Conservation (phyloP, 129 eudicot species). For the Dittrichia graveolens region DNA sequence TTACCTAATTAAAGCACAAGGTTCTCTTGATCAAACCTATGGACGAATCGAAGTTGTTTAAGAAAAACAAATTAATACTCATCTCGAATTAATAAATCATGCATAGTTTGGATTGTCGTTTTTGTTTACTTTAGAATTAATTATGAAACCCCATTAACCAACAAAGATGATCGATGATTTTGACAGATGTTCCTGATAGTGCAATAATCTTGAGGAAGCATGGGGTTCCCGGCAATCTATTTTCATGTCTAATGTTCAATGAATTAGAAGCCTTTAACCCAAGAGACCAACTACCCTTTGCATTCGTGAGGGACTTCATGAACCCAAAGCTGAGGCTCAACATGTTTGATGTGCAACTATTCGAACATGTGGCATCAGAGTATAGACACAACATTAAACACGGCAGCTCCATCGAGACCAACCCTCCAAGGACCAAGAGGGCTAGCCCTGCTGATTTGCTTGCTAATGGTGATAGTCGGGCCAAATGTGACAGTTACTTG, state of each 20-base stretch:
- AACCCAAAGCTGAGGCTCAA: slow-evolving; percentile 64
- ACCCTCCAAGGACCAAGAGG: slow-evolving; percentile 39
- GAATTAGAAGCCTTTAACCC: slow-evolving; percentile 92
- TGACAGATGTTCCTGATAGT: slow-evolving; percentile 91
- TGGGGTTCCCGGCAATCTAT: slow-evolving; percentile 58
- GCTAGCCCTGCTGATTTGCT: slow-evolving; percentile 47
- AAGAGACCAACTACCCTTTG: slow-evolving; percentile 90
- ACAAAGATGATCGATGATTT: too few relatives aligned
- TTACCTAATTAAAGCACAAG: too few relatives aligned
- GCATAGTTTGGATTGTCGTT: too few relatives aligned
- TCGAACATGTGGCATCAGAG: slow-evolving; percentile 81
- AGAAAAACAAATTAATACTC: too few relatives aligned
- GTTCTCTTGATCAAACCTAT: too few relatives aligned
- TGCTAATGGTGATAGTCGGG: slow-evolving; percentile 37
- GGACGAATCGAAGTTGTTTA: too few relatives aligned
- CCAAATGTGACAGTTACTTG: slow-evolving; percentile 66
- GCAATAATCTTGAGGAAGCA: slow-evolving; percentile 85
- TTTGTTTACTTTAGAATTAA: too few relatives aligned
- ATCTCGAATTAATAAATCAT: too few relatives aligned
- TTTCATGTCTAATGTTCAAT: slow-evolving; percentile 88
- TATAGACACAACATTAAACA: slow-evolving; percentile 80
- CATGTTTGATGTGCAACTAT: slow-evolving; percentile 91
- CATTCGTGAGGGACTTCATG: slow-evolving; percentile 84
- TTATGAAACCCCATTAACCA: too few relatives aligned
- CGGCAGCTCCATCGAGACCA: slow-evolving; percentile 15